A percentile compares a stretch with the other conserved stretches of the same genome.
Evolutionary conservation across 2,329 filamentous ascomycete species (phyloP).

Genomic region (Dactylellina cionopaga): DNA sequence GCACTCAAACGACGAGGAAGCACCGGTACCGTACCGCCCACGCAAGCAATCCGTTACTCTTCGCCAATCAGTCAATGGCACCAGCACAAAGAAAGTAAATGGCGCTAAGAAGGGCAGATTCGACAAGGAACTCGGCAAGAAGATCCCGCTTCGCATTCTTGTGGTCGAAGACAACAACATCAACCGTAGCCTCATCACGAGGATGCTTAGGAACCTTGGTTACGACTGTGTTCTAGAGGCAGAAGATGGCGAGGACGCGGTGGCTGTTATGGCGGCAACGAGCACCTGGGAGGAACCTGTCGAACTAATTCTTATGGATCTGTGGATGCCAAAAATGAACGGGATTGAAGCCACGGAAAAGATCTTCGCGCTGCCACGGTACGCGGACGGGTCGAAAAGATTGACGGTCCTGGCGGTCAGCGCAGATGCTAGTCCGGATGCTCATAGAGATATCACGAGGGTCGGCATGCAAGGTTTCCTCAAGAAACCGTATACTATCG

Average conservation of each 20-base stretch:
- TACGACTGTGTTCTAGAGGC: conserved; percentile 73
- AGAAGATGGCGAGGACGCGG: conserved; percentile 74
- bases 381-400: conserved; percentile 54
- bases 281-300: conserved; percentile 61
- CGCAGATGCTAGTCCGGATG: conserved; percentile 73
- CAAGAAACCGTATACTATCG: conserved; percentile 74
- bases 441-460: conserved; percentile 69
- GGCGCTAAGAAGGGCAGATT: conserved; percentile 58
- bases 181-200: conserved; percentile 74
- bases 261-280: conserved; percentile 68
- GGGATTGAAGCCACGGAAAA: conserved; percentile 74
- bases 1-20: conserved; percentile 12
- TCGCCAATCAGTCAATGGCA: conserved; percentile 53
- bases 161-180: conserved; percentile 79
- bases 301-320: conserved; percentile 76
- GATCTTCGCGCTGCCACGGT: conserved; percentile 68
- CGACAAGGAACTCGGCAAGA: conserved; percentile 69
- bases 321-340: conserved; percentile 80
- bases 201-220: conserved; percentile 74
- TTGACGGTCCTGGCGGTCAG: conserved; percentile 71
- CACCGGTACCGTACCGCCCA: conserved; percentile 41
- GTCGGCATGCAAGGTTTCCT: conserved; percentile 75
- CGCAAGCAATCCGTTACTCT: conserved; percentile 55
- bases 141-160: conserved; percentile 73
- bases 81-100: conserved; percentile 1